Evolutionary conservation across 73 alveolate genomes (phyloP), one percentile per base, ranked within the genome.

Genomic region (Paramecium biaurelia): DNA sequence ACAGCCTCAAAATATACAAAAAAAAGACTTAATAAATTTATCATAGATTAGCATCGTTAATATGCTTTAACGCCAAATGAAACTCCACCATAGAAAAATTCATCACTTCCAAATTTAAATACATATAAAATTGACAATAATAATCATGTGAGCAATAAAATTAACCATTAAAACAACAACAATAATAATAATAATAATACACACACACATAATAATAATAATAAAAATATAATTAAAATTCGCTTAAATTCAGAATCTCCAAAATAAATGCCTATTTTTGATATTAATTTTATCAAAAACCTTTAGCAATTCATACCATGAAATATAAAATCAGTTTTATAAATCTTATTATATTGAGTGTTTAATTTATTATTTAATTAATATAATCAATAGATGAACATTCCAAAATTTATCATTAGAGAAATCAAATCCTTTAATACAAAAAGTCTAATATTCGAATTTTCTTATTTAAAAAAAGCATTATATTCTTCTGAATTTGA

Each of bases 241-340:
- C 41, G 84, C 41, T 63, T 63, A 63, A 30, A 63, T 32, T 63
- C 84, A 63, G 84, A 63, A 30, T 63, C 84, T 32, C 84, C 84
- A 63, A 26, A 63, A 63, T 63, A 63, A 63, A 63, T 63, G 84
- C 84, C 84, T 12, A 63, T 63, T 11, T 63, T 63, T 32, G 84
- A 63, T 26, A 14, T 63, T n/a, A 63, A 63, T 63, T 63, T 63
- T 26, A 30, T 63, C 41, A 63, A 63, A 63, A 63, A 26, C 47
- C 84, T 63, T 14, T 14, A 63, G 30, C 84, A 63, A 63, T 63
- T 63, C 28, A 63, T 26, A 11, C 20, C 23, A 63, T 63, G 84
- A 63, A 11, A 15, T 53, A 53, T 53, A 53, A 53, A 53, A 23
- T 23, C 20, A 15, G 68, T 53, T 53, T 53, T 18, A 53, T 53